Percentiles rank a stretch among this genome's conserved stretches.
Conservation (phyloP, 1,284 basidiomycete species). For the Stygiomarasmius scandens region DNA sequence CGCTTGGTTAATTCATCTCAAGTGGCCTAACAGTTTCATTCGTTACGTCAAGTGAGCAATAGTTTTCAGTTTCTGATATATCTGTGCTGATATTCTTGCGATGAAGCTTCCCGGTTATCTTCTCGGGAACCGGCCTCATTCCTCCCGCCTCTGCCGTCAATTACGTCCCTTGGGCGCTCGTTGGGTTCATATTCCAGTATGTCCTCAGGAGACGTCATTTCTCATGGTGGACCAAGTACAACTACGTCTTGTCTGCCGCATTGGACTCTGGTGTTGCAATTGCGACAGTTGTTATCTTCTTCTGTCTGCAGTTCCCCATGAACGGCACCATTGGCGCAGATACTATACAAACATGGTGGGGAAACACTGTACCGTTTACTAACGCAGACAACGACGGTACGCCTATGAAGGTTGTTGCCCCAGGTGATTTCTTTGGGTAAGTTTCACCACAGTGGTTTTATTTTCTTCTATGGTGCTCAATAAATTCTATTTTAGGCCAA, state of each 20-base stretch:
- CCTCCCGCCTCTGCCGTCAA: constrained; percentile 55
- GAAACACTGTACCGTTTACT: constrained; percentile 49
- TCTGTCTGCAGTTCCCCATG: constrained; percentile 46
- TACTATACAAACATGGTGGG: constrained; percentile 55
- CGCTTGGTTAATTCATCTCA: constrained; percentile 37
- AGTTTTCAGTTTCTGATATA: neutral
- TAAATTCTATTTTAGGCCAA: too few relatives aligned
- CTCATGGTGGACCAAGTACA: constrained; percentile 65
- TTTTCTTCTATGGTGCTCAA: too few relatives aligned
- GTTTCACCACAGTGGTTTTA: neutral
- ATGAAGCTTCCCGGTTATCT: constrained; percentile 12
- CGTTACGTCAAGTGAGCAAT: constrained; percentile 45
- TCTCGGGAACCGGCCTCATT: constrained; percentile 17
- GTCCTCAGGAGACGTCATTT: constrained; percentile 47
- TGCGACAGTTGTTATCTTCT: constrained; percentile 51
- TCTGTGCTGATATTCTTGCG: neutral
- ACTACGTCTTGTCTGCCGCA: constrained; percentile 27
- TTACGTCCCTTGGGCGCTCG: constrained; percentile 58
- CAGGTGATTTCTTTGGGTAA: constrained; percentile 42
- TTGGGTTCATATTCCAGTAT: constrained; percentile 62
- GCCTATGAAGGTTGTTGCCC: constrained; percentile 31
- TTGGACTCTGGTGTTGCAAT: constrained; percentile 46
- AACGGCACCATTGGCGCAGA: constrained; percentile 46
- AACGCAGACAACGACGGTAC: constrained; percentile 44
- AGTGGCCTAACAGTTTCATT: constrained; percentile 41